Base-by-base conservation (phyloP, 305 asterid genomes). In the Fraxinus floribunda region DNA sequence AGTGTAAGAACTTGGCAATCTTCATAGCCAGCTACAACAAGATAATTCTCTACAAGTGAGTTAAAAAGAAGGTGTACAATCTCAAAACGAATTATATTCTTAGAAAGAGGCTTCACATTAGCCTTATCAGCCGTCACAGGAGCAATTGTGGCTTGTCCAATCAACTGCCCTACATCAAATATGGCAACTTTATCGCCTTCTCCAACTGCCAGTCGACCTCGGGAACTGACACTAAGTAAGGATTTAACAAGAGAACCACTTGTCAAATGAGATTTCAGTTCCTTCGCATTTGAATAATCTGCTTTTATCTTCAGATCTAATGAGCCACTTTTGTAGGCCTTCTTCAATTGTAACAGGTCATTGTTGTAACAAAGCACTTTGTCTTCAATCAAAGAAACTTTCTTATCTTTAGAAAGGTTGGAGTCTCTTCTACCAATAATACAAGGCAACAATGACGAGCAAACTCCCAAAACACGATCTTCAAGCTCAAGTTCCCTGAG, bases 141-240 rank as follows among this genome's bases (percentile, higher is more conserved):
- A 85, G 97, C 94, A 84, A 91, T 82, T 75, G 94, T 92, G 78
- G 97, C 98, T 88, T 97, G 98, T 83, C 98, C 99, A 90, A 97
- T 97, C 88, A 97, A 90, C 89, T 97, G 99, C 32, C 97, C 99
- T 78, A 95, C 97, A 87, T 97, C 99, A 90, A 97, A 97, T 86
- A 97, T 92, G 86, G 99, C 94, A 32, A 97, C 99, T 89, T 93
- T 97, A 86, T 97, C 99, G 86, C 99, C 99, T 90, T 97, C 99
- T 77, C 99, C 99, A 87, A 97, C 99, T 77, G 99, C 99, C 81
- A 97, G 89, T 79, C 98, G 94, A 77, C 99, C 99, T 86, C 98
- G 93, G 84, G 90, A 86, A 85, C 93, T 93, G 70, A 94, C 98
- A 86, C 97, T 93, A 76, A 97, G 96, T 72, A 97, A 87, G 20